A percentile compares a stretch with the other conserved stretches of the same genome.
These are phyloP conservation scores for Silene latifolia DNA, from an alignment of 148 eudicot species.

Conservation along the genomic window DNA sequence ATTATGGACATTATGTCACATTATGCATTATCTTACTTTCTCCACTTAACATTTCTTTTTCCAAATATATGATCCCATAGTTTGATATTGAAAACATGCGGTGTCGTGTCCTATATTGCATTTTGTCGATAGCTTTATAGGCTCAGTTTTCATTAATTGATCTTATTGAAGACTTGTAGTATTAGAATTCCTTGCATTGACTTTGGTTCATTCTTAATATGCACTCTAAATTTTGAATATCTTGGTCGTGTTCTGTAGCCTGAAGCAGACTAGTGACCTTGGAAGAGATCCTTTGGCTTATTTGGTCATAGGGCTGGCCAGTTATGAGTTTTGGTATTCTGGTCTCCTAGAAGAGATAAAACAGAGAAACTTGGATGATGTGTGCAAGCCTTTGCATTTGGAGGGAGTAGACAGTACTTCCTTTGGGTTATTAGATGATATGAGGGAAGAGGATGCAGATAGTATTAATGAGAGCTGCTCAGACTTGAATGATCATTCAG, in stretches of 20 bases:
- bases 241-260: constrained; percentile 34
- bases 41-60: no score
- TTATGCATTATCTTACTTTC: neutral
- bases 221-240: constrained; percentile 2
- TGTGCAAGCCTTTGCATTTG: constrained; percentile 31
- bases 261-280: constrained; percentile 45
- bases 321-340: constrained; percentile 62
- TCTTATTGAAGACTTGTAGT: neutral
- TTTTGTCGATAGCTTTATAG: neutral
- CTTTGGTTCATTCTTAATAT: neutral
- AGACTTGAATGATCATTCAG: constrained; percentile 38
- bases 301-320: constrained; percentile 69
- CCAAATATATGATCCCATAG: no score
- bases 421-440: constrained; percentile 28
- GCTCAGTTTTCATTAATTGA: neutral
- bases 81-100: no score
- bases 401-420: constrained; percentile 30
- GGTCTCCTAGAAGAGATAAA: constrained; percentile 42
- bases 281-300: constrained; percentile 51
- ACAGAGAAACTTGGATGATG: constrained; percentile 31
- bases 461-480: constrained; percentile 38
- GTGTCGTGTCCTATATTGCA: neutral
- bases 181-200: neutral
- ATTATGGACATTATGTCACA: neutral
- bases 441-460: constrained; percentile 35